These are phyloP conservation scores for Rhizoctonia solani DNA, from an alignment of 1,284 basidiomycete species.

Conservation along the genomic window DNA sequence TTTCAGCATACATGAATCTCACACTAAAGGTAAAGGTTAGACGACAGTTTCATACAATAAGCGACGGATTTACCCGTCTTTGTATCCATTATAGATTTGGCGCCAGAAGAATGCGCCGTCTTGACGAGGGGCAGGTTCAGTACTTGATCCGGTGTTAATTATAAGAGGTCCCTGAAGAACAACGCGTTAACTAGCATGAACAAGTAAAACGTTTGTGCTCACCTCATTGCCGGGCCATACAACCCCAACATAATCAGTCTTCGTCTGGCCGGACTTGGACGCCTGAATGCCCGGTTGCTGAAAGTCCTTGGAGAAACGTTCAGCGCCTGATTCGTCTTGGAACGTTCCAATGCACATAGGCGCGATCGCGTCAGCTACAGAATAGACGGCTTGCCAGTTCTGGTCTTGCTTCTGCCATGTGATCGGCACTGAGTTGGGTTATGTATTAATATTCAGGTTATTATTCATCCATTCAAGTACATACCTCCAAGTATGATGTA, in stretches of 20 bases:
- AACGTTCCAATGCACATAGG: slow-evolving; percentile 14
- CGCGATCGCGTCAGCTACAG: slow-evolving; percentile 8
- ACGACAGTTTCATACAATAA: neutral
- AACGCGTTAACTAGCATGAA: neutral
- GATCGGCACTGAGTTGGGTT: neutral
- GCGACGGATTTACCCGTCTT: slow-evolving; percentile 48
- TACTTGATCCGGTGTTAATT: slow-evolving; percentile 69
- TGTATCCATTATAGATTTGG: slow-evolving; percentile 66
- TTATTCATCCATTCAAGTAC: neutral
- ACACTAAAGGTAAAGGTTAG: slow-evolving; percentile 43
- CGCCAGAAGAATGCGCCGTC: slow-evolving; percentile 76
- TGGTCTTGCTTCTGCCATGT: slow-evolving; percentile 28
- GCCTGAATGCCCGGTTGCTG: slow-evolving; percentile 6
- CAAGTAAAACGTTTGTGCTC: slow-evolving; percentile 44
- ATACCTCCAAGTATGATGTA: slow-evolving; percentile 53
- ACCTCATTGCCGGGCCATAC: slow-evolving; percentile 76
- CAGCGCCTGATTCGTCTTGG: neutral
- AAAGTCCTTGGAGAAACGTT: slow-evolving; percentile 12
- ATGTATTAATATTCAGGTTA: neutral
- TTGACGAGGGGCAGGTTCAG: slow-evolving; percentile 54
- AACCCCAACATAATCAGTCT: slow-evolving; percentile 74
- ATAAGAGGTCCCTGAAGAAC: slow-evolving; percentile 62
- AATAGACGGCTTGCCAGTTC: slow-evolving; percentile 17
- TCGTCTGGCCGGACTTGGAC: slow-evolving; percentile 45
- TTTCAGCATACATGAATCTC: slow-evolving; percentile 72